These are phyloP conservation scores for Cyberlindnera maritima DNA, from an alignment of 805 yeast genomes.

Conservation along the genomic window DNA sequence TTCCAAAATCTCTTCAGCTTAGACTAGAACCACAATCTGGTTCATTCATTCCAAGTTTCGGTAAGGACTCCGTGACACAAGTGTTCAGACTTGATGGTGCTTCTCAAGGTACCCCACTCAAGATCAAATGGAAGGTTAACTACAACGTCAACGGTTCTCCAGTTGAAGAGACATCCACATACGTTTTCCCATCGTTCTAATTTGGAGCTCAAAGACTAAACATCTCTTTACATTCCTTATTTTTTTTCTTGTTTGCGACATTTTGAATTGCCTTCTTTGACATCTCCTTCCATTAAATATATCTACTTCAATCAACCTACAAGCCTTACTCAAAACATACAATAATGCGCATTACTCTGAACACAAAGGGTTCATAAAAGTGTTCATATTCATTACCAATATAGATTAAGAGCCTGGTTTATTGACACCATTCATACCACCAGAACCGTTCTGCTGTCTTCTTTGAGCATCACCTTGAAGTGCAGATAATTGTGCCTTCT, in stretches of 20 bases:
- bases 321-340: too few species aligned
- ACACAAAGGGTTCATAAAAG: neutral
- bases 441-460: slow-evolving; percentile 15
- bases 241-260: neutral
- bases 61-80: slow-evolving; percentile 52
- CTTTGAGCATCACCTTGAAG: slow-evolving; percentile 26
- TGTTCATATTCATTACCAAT: slow-evolving; percentile 1
- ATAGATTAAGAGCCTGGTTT: neutral
- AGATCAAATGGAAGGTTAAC: slow-evolving; percentile 73
- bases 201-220: too few species aligned
- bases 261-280: too few species aligned
- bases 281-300: too few species aligned
- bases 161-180: slow-evolving; percentile 58
- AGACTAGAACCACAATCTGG: slow-evolving; percentile 62
- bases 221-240: neutral
- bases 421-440: neutral
- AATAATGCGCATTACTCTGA: neutral
- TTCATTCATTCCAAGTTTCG: slow-evolving; percentile 46
- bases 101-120: slow-evolving; percentile 41
- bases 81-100: slow-evolving; percentile 39
- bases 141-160: slow-evolving; percentile 47
- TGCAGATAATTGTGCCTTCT: slow-evolving; percentile 28
- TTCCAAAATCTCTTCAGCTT: slow-evolving; percentile 59
- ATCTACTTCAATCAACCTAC: too few species aligned
- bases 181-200: slow-evolving; percentile 31